These are phyloP conservation scores for Globisporangium polare DNA, from an alignment of 352 stramenopile species.

Conservation along the genomic window DNA sequence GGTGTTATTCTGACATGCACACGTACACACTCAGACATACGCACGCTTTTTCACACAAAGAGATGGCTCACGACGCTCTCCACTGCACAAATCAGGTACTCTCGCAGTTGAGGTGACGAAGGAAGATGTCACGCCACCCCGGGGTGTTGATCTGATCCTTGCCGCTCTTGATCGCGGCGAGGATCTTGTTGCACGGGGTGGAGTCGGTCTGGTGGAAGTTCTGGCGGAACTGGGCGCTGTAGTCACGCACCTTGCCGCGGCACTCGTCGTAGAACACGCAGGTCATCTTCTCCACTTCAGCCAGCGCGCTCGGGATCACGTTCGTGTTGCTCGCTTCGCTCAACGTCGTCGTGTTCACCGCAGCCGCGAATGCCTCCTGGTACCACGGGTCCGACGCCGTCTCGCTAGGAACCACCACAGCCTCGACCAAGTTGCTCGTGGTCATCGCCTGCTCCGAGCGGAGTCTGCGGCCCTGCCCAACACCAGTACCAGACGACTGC, in stretches of 20 bases:
- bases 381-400: conserved; percentile 39
- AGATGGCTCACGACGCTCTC: background rate
- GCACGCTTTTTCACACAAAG: background rate
- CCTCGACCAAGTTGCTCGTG: conserved; percentile 42
- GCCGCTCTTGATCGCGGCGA: conserved; percentile 54
- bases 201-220: conserved; percentile 61
- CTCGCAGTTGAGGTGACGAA: conserved; percentile 59
- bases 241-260: conserved; percentile 62
- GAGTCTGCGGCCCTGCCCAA: conserved; percentile 27
- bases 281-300: conserved; percentile 87
- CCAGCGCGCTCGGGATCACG: conserved; percentile 37
- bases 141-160: conserved; percentile 58
- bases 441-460: conserved; percentile 11
- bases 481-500: conserved; percentile 3
- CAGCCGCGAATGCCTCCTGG: conserved; percentile 43
- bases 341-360: conserved; percentile 32
- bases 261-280: conserved; percentile 87
- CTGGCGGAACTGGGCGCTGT: conserved; percentile 51
- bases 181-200: conserved; percentile 58
- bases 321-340: conserved; percentile 30
- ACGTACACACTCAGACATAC: background rate
- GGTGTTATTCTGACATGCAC: background rate
- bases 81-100: background rate
- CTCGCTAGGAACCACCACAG: conserved; percentile 56
- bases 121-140: conserved; percentile 70